phyloP scores from a whole-genome alignment of 106 monocot species.

The Acorus gramineus region DNA sequence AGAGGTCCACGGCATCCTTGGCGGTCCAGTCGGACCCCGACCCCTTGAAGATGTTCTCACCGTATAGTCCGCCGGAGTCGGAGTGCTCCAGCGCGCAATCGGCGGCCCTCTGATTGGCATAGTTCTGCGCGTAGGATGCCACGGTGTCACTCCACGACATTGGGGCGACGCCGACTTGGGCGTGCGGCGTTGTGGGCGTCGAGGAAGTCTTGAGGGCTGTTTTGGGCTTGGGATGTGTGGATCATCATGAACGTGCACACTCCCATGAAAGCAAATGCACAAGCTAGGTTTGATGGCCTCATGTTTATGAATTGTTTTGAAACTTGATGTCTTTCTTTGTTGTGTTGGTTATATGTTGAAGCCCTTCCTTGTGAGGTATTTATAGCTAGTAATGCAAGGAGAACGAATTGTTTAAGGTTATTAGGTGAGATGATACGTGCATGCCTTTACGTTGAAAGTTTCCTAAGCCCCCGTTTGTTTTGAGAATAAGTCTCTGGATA shows the following conservation, averaged over 20 bases:
- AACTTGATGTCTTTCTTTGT: no score
- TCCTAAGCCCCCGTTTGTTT: no score
- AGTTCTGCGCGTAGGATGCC: constrained; percentile 8
- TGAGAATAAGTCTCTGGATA: no score
- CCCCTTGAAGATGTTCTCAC: constrained; percentile 16
- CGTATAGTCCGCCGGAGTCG: constrained; percentile 8
- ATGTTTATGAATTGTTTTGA: no score
- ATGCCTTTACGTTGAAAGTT: no score
- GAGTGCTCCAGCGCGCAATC: neutral
- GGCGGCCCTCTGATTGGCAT: neutral
- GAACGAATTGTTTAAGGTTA: no score
- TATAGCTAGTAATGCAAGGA: no score
- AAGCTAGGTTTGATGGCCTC: no score
- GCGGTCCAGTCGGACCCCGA: neutral
- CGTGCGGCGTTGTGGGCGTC: constrained; percentile 9
- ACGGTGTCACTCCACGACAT: constrained; percentile 4
- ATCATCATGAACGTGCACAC: neutral
- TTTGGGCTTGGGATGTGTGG: constrained; percentile 4
- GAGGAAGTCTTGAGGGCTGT: constrained; percentile 5
- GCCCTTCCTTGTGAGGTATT: no score
- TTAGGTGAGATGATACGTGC: no score
- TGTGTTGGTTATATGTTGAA: no score
- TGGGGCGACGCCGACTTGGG: constrained; percentile 4
- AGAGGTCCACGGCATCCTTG: constrained; percentile 4
- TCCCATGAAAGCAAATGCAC: neutral